These are phyloP conservation scores for Trichoderma citrinoviride DNA, from an alignment of 2,329 filamentous ascomycete species.

Conservation along the genomic window DNA sequence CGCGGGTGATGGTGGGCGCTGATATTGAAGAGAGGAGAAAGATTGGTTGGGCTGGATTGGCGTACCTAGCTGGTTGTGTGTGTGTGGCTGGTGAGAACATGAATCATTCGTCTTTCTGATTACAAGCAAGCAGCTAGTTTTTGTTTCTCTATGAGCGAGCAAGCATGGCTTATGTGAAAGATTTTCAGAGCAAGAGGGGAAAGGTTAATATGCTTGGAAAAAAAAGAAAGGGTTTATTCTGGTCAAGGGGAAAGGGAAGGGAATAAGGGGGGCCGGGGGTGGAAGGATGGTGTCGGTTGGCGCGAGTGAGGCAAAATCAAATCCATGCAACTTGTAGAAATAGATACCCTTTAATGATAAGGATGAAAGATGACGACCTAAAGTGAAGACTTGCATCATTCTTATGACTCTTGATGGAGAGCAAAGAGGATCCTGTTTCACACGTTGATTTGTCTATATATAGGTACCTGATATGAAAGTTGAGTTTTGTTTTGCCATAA, in stretches of 20 bases:
- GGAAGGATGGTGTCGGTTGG: slow-evolving; percentile 16
- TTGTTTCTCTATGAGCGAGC: slow-evolving; percentile 3
- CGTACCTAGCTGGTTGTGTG: neutral
- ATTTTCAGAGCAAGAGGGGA: neutral
- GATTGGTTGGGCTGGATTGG: neutral
- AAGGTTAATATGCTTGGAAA: neutral
- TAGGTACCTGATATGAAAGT: too few relatives aligned
- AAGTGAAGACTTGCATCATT: too few relatives aligned
- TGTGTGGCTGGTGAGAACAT: neutral
- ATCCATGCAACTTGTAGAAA: slow-evolving; percentile 33
- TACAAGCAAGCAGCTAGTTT: slow-evolving; percentile 3
- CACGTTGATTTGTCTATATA: too few relatives aligned
- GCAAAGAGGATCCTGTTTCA: too few relatives aligned
- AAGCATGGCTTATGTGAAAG: neutral
- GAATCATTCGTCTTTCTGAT: slow-evolving; percentile 1
- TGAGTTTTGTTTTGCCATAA: too few relatives aligned
- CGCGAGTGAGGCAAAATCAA: slow-evolving; percentile 21
- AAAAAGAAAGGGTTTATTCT: neutral
- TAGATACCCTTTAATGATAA: slow-evolving; percentile 40
- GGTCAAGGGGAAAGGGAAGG: neutral
- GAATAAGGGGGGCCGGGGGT: slow-evolving; percentile 10
- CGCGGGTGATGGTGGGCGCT: slow-evolving; percentile 27
- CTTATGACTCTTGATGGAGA: too few relatives aligned
- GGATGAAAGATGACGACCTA: slow-evolving; percentile 8
- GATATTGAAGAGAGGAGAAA: neutral